phyloP scores from a whole-genome alignment of 345 rosid genomes.

The Angophora floribunda region DNA sequence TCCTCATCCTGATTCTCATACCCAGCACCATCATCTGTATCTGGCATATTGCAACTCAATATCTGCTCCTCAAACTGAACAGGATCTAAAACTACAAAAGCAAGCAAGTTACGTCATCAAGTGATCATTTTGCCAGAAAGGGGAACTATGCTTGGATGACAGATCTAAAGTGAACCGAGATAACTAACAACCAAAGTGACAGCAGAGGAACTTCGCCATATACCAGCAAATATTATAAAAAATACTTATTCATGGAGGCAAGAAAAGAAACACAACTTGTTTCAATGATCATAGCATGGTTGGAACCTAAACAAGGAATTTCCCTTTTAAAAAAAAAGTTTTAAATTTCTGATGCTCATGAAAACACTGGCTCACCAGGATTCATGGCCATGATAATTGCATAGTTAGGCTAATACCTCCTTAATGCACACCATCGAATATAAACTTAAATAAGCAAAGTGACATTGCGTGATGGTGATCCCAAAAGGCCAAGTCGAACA shows the following conservation, averaged over 20 bases:
- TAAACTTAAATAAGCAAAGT: neutral
- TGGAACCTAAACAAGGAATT: neutral
- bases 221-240: neutral
- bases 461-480: neutral
- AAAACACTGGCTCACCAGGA: neutral
- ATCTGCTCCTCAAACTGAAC: constrained; percentile 40
- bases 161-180: neutral
- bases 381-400: neutral
- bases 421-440: neutral
- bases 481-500: neutral
- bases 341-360: neutral
- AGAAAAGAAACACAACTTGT: neutral
- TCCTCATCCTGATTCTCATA: constrained; percentile 56
- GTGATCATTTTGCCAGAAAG: neutral
- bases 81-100: constrained; percentile 16
- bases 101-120: neutral
- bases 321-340: neutral
- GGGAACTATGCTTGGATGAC: neutral
- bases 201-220: neutral
- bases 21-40: constrained; percentile 35
- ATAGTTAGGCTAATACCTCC: neutral
- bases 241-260: neutral
- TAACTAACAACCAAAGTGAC: neutral
- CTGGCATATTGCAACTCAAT: constrained; percentile 39
- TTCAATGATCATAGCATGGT: neutral